Conservation (phyloP, 768 basidiomycete genomes). For the Boletales sp. region DNA sequence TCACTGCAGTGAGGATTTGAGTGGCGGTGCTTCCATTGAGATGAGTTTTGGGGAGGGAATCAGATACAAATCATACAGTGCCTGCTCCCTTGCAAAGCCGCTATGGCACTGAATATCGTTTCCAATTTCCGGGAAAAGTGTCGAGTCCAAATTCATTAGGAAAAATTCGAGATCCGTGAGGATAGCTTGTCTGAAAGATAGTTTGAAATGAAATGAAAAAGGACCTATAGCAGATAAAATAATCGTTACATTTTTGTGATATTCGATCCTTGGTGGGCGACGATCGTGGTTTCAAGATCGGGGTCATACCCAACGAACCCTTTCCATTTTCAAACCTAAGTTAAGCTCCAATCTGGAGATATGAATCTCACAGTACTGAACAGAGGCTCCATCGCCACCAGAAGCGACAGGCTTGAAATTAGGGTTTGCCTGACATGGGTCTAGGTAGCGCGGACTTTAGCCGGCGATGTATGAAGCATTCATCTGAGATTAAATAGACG, state of each 20-base stretch:
- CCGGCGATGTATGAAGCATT: too few relatives aligned
- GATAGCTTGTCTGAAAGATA: constrained; percentile 15
- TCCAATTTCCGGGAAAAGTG: constrained; percentile 45
- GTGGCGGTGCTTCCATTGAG: constrained; percentile 37
- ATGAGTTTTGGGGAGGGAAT: background rate
- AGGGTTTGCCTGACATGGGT: constrained; percentile 40
- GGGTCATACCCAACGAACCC: constrained; percentile 41
- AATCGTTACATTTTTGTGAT: constrained; percentile 27
- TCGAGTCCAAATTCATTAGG: constrained; percentile 29
- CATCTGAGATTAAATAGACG: background rate
- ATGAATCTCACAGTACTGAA: constrained; percentile 40
- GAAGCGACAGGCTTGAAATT: constrained; percentile 41
- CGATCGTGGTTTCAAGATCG: constrained; percentile 28
- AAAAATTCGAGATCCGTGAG: constrained; percentile 39
- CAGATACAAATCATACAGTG: constrained; percentile 23
- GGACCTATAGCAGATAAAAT: too few relatives aligned
- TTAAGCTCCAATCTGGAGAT: too few relatives aligned
- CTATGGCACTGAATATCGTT: constrained; percentile 39
- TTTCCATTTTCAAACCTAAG: background rate
- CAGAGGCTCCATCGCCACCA: constrained; percentile 40
- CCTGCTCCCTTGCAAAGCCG: constrained; percentile 45
- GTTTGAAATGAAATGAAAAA: too few relatives aligned
- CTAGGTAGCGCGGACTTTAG: background rate
- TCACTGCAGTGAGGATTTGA: constrained; percentile 38
- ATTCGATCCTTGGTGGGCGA: constrained; percentile 33